Evolutionary conservation across 768 basidiomycete species (phyloP).

Genomic region (Tulasnella sp.): DNA sequence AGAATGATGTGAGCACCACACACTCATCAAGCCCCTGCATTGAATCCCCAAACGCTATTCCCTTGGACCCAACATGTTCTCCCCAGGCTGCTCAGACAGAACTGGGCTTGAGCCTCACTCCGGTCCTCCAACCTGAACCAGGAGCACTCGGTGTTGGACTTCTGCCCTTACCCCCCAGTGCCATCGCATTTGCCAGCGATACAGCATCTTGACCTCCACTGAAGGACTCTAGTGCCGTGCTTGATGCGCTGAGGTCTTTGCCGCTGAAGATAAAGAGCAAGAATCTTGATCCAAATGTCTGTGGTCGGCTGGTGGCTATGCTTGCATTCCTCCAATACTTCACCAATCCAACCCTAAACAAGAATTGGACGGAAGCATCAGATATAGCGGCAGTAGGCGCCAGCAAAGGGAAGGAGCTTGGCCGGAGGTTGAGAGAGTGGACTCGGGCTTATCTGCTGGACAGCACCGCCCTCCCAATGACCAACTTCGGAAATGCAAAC

Average conservation of each 20-base stretch:
- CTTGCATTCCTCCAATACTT: neutral
- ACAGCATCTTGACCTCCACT: neutral
- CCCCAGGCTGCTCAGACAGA: too few species aligned
- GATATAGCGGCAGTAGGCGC: neutral
- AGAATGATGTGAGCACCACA: too few species aligned
- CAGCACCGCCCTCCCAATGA: neutral
- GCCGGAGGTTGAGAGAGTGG: neutral
- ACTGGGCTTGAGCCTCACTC: too few species aligned
- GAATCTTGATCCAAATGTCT: neutral
- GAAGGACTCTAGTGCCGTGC: neutral
- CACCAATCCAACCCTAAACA: neutral
- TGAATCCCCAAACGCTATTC: too few species aligned
- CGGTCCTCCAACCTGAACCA: too few species aligned
- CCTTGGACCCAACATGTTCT: too few species aligned
- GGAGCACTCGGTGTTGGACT: neutral
- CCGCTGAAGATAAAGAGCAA: neutral
- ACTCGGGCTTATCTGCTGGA: neutral
- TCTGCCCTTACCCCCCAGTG: neutral
- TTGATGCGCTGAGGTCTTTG: neutral
- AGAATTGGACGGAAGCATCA: neutral
- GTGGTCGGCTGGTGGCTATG: neutral
- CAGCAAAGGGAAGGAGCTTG: neutral
- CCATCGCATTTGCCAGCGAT: neutral
- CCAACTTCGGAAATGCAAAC: neutral
- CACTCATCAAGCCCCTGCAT: too few species aligned